Conservation (phyloP, 768 basidiomycete genomes). For the Hydnomerulius pinastri region DNA sequence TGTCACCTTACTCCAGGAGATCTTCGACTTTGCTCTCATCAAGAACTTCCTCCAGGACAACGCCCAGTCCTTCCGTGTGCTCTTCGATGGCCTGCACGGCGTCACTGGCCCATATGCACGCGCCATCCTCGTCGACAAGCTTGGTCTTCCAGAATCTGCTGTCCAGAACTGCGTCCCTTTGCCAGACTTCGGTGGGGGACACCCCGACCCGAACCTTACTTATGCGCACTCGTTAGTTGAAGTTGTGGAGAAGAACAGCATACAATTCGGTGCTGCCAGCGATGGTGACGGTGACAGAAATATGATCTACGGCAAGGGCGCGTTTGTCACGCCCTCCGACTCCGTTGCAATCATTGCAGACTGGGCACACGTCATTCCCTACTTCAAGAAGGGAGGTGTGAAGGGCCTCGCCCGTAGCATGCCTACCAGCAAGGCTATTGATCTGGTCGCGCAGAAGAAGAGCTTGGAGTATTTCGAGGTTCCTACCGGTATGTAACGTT, state of each 20-base stretch:
- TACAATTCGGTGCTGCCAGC: constrained; percentile 93
- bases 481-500: constrained; percentile 71
- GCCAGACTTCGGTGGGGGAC: constrained; percentile 96
- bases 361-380: constrained; percentile 90
- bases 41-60: constrained; percentile 80
- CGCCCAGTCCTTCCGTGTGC: constrained; percentile 70
- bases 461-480: constrained; percentile 93
- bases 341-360: constrained; percentile 99
- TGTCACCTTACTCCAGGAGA: constrained; percentile 74
- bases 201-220: constrained; percentile 98
- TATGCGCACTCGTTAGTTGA: constrained; percentile 96
- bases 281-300: constrained; percentile 99
- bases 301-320: constrained; percentile 99
- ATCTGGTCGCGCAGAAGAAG: constrained; percentile 93
- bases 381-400: constrained; percentile 85
- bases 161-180: constrained; percentile 90
- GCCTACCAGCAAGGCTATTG: constrained; percentile 97
- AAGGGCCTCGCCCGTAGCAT: constrained; percentile 96
- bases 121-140: constrained; percentile 80
- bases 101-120: constrained; percentile 97
- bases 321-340: constrained; percentile 97
- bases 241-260: constrained; percentile 81
- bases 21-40: constrained; percentile 96
- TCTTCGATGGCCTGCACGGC: constrained; percentile 95
- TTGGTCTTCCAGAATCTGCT: constrained; percentile 77